Conservation (phyloP, 2,329 filamentous ascomycete species). For the Fusarium goolgardi region DNA sequence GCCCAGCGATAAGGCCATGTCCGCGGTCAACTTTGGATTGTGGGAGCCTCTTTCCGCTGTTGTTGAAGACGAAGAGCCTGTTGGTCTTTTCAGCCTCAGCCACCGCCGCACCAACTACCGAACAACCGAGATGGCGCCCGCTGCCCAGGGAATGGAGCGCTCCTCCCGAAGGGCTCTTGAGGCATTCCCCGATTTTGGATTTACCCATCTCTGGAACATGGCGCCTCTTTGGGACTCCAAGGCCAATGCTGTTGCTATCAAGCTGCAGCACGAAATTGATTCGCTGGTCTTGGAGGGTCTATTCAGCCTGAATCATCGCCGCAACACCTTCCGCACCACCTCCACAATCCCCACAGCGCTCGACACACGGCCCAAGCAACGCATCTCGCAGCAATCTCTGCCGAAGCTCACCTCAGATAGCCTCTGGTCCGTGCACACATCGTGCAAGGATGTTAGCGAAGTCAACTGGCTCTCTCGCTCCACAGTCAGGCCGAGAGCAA, state of each 20-base stretch:
- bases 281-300: constrained; percentile 41
- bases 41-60: constrained; percentile 35
- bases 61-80: constrained; percentile 36
- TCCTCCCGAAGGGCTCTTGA: constrained; percentile 35
- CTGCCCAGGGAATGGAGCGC: constrained; percentile 41
- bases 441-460: constrained; percentile 26
- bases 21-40: constrained; percentile 41
- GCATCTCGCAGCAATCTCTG: constrained; percentile 47
- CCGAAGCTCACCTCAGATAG: constrained; percentile 49
- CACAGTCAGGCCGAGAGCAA: constrained; percentile 34
- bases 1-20: constrained; percentile 12
- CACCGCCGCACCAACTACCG: constrained; percentile 44
- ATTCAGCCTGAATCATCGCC: constrained; percentile 45
- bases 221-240: constrained; percentile 44
- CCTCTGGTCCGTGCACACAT: constrained; percentile 51
- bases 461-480: constrained; percentile 44
- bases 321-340: constrained; percentile 46
- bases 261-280: constrained; percentile 40
- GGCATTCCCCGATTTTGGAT: constrained; percentile 38
- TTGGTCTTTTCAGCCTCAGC: constrained; percentile 44
- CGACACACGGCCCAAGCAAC: constrained; percentile 51
- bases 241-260: constrained; percentile 31
- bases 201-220: constrained; percentile 45
- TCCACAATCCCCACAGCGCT: constrained; percentile 45
- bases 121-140: constrained; percentile 40